Base-by-base conservation (phyloP, 2,329 filamentous ascomycete genomes). In the Penicillium vulpinum region DNA sequence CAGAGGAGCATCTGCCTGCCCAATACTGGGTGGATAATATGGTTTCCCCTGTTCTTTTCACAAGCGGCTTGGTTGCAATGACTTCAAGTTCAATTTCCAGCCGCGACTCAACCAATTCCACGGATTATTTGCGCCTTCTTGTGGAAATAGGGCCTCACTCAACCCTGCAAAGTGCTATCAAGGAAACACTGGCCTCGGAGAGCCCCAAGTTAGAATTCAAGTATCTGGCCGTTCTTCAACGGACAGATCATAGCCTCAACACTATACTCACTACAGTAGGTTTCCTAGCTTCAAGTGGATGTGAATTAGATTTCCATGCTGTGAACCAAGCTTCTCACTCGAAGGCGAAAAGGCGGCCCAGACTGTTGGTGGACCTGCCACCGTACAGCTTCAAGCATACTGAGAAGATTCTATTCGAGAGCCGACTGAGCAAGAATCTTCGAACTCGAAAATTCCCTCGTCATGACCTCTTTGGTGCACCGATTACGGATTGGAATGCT, bases 21-120 rank as follows among this genome's bases (percentile, higher is more conserved):
- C 54, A 57, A 21, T 72, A 74, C 44, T 74, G 72, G 72, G 64
- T 69, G 3, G 59, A 66, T 3, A 74, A 74, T 24, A 63, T 74
- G 63, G 58, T 70, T 0, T 70, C 67, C 1, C 70, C 70, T 0
- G 72, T 73, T 2, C 61, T 52, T 0, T 73, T 74, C 45, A 60
- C 59, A 3, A 56, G 56, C 4, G 67, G 60, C 1, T 39, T 72
- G n/a, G 48, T 47, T n/a, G 44, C 38, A 26, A 62, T 65, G 62
- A 44, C 50, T 1, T 50, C 55, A 5, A 38, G 16, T 4, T 13
- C 24, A 22, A 44, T 5, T 2, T 15, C 10, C 1, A 33, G 33
- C 2, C 8, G 10, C 40, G 10, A 24, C 4, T 29, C 36, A 7
- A 50, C 26, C 1, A 28, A 58, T 28, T 21, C 21, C 1, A 8